Conservation (phyloP, 305 asterid species). For the Monarda citriodora region DNA sequence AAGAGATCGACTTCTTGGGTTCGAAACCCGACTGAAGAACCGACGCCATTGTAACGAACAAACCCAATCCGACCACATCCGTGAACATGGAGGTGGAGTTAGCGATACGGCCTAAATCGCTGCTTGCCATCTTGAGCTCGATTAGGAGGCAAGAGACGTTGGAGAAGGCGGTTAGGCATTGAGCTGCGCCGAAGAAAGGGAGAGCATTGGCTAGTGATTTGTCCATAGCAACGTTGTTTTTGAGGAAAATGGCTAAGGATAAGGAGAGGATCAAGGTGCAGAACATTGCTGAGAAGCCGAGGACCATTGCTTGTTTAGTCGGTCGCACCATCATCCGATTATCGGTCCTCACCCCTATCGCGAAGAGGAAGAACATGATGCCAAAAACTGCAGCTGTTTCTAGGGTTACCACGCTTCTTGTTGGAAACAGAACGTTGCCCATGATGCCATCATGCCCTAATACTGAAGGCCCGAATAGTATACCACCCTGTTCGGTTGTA, state of each 20-base stretch:
- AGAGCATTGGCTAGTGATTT: conserved; percentile 36
- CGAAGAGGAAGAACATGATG: conserved; percentile 65
- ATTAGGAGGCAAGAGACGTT: conserved; percentile 56
- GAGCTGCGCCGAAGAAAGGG: conserved; percentile 53
- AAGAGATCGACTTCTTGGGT: background rate
- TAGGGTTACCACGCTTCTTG: conserved; percentile 39
- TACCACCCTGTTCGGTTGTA: conserved; percentile 55
- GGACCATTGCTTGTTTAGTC: conserved; percentile 29
- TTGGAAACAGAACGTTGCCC: conserved; percentile 46
- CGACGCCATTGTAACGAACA: conserved; percentile 19
- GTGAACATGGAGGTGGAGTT: conserved; percentile 54
- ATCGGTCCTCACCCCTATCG: conserved; percentile 61
- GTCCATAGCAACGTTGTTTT: conserved; percentile 29
- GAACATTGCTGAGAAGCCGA: conserved; percentile 41
- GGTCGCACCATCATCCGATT: conserved; percentile 49
- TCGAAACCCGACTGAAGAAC: conserved; percentile 23
- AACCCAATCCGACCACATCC: conserved; percentile 44
- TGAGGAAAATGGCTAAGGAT: conserved; percentile 21
- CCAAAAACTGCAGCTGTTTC: conserved; percentile 64
- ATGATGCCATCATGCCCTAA: conserved; percentile 36
- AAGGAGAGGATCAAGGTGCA: conserved; percentile 25
- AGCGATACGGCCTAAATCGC: conserved; percentile 61
- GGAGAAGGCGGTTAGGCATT: conserved; percentile 57
- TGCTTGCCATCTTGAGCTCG: conserved; percentile 70
- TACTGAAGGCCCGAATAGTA: conserved; percentile 75